Base-by-base conservation (phyloP, 169 alveolate species). In the Cryptosporidium muris region DNA sequence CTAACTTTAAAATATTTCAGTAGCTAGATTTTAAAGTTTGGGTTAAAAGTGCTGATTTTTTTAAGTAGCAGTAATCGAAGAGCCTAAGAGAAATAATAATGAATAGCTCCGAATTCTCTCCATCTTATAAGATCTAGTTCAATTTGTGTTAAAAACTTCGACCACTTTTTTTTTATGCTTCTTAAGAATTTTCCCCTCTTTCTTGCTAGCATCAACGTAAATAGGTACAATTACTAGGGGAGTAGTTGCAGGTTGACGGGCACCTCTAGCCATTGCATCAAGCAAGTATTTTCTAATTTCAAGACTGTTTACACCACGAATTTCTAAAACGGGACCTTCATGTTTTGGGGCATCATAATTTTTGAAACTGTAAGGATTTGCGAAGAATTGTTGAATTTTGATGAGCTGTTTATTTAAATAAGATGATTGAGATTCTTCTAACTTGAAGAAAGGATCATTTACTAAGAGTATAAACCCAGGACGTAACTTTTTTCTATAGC, bases 341-440 rank as follows among this genome's bases (percentile, higher is more conserved):
- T 74, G 49, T 45, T 58, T 74, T 5, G 45, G 37, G 0, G 85
- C 40, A 25, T 74, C 60, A 63, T 58, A 74, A 42, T 74, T 74
- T 40, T 60, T 74, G 48, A 74, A 74, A 43, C 85, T 74, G 38
- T 74, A 74, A 11, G 85, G 85, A 51, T 74, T 74, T 5, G 85
- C 54, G n/a, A 74, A 74, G 36, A 74, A 74, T 12, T 51, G 54
- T 37, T 58, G 67, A 40, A 74, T 74, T 60, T 68, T 74, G 52
- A 58, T 54, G 7, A 58, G 54, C 42, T 74, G 85, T 11, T 60
- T 63, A 40, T 40, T 56, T 25, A 74, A 36, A 45, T 58, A 74
- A 9, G 16, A n/a, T 12, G 42, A 58, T 2, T 11, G 4, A 43
- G 54, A 58, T 2, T 4, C 9, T n/a, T 51, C 64, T 49, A 34